Conservation (phyloP, 768 basidiomycete genomes). For the Lactarius deliciosus region DNA sequence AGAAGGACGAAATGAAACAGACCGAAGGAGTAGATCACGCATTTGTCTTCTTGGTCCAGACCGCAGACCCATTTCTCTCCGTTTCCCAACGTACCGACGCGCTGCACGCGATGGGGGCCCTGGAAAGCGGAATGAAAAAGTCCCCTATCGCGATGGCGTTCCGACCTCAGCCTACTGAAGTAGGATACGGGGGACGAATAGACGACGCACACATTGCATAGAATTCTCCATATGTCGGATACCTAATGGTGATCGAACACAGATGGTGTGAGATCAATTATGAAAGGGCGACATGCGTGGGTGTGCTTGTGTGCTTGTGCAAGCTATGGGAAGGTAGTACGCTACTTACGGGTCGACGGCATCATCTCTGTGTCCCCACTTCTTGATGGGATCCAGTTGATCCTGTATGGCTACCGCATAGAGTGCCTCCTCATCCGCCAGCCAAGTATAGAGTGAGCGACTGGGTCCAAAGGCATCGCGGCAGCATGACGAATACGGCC, state of each 20-base stretch:
- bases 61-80: too few species aligned
- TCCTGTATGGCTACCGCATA: neutral
- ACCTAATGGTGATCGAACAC: conserved; percentile 8
- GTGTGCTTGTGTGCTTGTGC: too few species aligned
- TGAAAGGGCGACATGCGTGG: too few species aligned
- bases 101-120: conserved; percentile 47
- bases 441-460: conserved; percentile 11
- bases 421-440: conserved; percentile 2
- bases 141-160: conserved; percentile 38
- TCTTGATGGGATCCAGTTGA: conserved; percentile 11
- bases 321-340: too few species aligned
- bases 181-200: too few species aligned
- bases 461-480: neutral
- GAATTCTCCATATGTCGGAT: neutral
- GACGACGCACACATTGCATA: conserved; percentile 1
- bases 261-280: neutral
- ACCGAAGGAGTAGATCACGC: too few species aligned
- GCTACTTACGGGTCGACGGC: conserved; percentile 1
- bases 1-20: too few species aligned
- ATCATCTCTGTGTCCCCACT: neutral
- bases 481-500: neutral
- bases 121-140: conserved; percentile 48
- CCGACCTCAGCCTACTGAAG: too few species aligned
- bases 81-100: conserved; percentile 23
- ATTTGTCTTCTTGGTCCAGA: too few species aligned